Percentiles rank a stretch among this genome's conserved stretches.
Evolutionary conservation across 148 eudicot species (phyloP).

Genomic region (Limonium bicolor): DNA sequence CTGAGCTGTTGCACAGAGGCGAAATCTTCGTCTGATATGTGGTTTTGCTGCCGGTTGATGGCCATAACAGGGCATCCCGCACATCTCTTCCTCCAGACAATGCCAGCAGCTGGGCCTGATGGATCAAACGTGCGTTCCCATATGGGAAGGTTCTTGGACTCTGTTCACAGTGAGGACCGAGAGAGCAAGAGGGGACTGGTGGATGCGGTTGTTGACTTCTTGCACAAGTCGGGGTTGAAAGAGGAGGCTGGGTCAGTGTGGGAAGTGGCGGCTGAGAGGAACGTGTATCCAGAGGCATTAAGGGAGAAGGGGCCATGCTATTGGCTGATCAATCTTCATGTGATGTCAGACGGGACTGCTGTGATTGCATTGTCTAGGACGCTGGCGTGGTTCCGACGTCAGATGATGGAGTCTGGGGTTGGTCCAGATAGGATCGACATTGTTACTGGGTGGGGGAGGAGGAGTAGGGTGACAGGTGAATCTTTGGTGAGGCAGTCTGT

Average conservation of each 20-base stretch:
- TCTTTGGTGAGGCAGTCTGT: constrained; percentile 89
- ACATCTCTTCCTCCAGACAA: constrained; percentile 50
- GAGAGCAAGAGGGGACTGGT: constrained; percentile 92
- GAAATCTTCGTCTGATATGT: constrained; percentile 60
- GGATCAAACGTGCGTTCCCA: constrained; percentile 87
- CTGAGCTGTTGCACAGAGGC: constrained; percentile 94
- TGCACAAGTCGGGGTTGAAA: constrained; percentile 84
- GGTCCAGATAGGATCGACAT: constrained; percentile 73
- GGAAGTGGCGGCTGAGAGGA: constrained; percentile 93
- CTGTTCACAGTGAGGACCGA: constrained; percentile 92
- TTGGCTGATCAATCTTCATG: constrained; percentile 96
- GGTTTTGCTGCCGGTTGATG: constrained; percentile 81
- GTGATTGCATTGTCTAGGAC: constrained; percentile 92
- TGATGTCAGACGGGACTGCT: constrained; percentile 98
- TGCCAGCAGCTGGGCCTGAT: constrained; percentile 82
- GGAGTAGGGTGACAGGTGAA: constrained; percentile 81
- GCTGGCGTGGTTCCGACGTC: constrained; percentile 60
- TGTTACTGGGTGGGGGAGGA: constrained; percentile 94
- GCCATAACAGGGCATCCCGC: constrained; percentile 86
- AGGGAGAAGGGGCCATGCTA: constrained; percentile 57
- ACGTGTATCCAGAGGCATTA: constrained; percentile 82
- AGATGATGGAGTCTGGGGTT: constrained; percentile 47
- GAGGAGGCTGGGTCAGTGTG: constrained; percentile 98
- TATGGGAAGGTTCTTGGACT: constrained; percentile 51
- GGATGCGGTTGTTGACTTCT: constrained; percentile 81